Conservation (phyloP, 768 basidiomycete genomes). For the Hypsizygus marmoreus region DNA sequence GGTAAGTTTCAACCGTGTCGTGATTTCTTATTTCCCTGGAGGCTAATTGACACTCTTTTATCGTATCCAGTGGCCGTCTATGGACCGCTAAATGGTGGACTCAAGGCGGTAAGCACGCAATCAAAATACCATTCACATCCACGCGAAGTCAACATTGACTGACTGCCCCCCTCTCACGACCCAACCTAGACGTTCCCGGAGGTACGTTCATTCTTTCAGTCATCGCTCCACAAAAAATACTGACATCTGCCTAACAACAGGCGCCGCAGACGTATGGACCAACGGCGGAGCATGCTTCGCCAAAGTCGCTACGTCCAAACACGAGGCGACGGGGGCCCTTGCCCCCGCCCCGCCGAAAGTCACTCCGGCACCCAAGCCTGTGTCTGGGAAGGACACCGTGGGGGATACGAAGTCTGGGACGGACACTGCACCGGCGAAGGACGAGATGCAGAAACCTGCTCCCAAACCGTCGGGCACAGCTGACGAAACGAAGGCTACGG, state of each 20-base stretch:
- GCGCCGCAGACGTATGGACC: background rate
- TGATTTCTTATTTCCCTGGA: background rate
- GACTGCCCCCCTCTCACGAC: too few species aligned
- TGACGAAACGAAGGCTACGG: too few species aligned
- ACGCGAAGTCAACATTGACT: background rate
- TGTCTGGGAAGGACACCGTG: background rate
- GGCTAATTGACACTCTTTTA: too few species aligned
- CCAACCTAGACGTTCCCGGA: background rate
- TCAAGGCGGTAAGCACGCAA: background rate
- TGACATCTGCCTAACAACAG: background rate
- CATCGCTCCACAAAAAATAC: too few species aligned
- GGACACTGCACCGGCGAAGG: background rate
- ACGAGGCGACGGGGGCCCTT: background rate
- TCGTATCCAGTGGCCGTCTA: background rate
- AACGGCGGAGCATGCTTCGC: background rate
- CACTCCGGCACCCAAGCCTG: background rate
- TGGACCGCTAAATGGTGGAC: conserved; percentile 4
- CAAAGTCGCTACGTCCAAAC: background rate
- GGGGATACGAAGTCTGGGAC: background rate
- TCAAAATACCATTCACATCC: background rate
- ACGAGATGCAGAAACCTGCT: too few species aligned
- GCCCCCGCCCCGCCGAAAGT: background rate
- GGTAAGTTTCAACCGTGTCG: background rate
- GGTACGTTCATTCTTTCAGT: background rate
- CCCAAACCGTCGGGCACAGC: too few species aligned